Conservation (phyloP, 768 basidiomycete genomes). For the Rhizopogon vulgaris region DNA sequence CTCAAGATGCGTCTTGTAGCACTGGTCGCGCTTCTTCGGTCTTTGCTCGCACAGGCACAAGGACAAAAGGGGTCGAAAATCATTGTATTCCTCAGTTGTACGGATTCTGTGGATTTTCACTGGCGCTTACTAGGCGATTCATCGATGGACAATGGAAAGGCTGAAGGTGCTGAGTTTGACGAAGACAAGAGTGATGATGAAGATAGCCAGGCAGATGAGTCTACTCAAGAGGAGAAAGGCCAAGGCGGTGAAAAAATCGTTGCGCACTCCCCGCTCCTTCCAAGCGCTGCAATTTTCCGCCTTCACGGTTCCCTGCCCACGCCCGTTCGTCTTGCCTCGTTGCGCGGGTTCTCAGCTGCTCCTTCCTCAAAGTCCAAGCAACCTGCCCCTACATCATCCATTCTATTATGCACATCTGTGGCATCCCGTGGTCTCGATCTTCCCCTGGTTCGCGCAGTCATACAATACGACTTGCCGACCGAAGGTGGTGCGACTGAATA, state of each 20-base stretch:
- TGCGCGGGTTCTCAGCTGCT: constrained; percentile 70
- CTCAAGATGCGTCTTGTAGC: constrained; percentile 93
- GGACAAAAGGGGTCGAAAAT: constrained; percentile 57
- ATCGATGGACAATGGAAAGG: constrained; percentile 46
- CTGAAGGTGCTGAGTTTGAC: constrained; percentile 18
- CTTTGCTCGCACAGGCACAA: constrained; percentile 61
- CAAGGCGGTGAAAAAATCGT: constrained; percentile 39
- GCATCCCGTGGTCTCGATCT: constrained; percentile 98
- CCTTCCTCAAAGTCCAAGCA: constrained; percentile 25
- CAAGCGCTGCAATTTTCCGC: constrained; percentile 75
- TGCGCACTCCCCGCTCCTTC: constrained; percentile 69
- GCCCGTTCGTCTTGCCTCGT: constrained; percentile 68
- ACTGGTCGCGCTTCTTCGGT: constrained; percentile 79
- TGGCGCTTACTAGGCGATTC: constrained; percentile 79
- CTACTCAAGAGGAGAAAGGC: constrained; percentile 18
- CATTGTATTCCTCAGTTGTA: constrained; percentile 95
- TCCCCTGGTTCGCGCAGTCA: constrained; percentile 86
- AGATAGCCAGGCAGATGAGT: constrained; percentile 19
- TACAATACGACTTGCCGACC: constrained; percentile 96
- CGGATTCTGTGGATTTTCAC: constrained; percentile 96
- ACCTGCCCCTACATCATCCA: constrained; percentile 42
- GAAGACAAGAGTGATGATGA: constrained; percentile 12
- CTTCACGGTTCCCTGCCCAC: constrained; percentile 92
- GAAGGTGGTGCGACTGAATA: constrained; percentile 97
- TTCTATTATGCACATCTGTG: constrained; percentile 93